phyloP scores from a whole-genome alignment of 2,329 filamentous ascomycete species.

The Pleomassaria siparia region DNA sequence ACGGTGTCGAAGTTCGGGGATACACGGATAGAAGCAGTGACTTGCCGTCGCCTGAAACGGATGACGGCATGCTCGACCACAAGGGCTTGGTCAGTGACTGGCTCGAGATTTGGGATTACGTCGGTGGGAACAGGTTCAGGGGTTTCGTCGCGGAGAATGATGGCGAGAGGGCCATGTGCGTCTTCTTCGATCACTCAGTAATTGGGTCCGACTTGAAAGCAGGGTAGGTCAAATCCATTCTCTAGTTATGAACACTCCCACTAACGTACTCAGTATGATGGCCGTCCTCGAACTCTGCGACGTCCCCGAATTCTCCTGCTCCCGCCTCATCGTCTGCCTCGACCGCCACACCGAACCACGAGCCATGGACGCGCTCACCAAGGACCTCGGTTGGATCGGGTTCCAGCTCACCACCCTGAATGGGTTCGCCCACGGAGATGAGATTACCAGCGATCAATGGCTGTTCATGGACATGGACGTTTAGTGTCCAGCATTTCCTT shows the following conservation, averaged over 20 bases:
- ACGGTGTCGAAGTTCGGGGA: conserved; percentile 26
- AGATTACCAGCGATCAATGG: conserved; percentile 76
- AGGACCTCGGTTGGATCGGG: conserved; percentile 89
- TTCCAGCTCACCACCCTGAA: conserved; percentile 82
- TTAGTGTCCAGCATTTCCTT: no score
- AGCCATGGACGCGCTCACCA: conserved; percentile 68
- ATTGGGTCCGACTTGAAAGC: conserved; percentile 80
- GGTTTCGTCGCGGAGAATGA: conserved; percentile 76
- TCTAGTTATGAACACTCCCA: conserved; percentile 2
- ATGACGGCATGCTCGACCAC: conserved; percentile 26
- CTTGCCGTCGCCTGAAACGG: conserved; percentile 40
- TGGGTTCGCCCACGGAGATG: conserved; percentile 64
- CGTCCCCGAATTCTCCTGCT: conserved; percentile 69
- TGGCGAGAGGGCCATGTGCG: conserved; percentile 74
- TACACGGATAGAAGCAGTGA: conserved; percentile 28
- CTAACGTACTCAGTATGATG: conserved; percentile 58
- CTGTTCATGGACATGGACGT: conserved; percentile 87
- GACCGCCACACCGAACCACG: conserved; percentile 67
- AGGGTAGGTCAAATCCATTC: conserved; percentile 63
- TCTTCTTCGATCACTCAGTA: conserved; percentile 79
- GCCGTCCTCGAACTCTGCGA: conserved; percentile 87
- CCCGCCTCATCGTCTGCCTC: conserved; percentile 76
- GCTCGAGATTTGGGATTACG: conserved; percentile 84
- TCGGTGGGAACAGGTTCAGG: conserved; percentile 78
- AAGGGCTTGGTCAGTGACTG: conserved; percentile 57